Evolutionary conservation across 148 eudicot species (phyloP).

Genomic region (Chenopodium album): DNA sequence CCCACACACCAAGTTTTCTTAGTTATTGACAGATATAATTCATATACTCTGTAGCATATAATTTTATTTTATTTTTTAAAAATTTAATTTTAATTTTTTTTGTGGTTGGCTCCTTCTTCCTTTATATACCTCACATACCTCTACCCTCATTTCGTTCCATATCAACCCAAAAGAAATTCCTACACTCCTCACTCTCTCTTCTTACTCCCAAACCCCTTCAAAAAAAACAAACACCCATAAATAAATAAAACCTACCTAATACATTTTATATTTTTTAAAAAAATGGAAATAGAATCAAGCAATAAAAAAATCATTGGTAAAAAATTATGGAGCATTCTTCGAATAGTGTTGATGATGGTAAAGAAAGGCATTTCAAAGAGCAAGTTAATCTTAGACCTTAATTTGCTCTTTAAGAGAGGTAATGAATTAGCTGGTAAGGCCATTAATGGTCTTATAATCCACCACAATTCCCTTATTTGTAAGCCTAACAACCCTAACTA

Average conservation of each 20-base stretch:
- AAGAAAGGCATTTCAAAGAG: constrained; percentile 52
- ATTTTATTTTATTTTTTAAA: no score
- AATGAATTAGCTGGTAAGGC: constrained; percentile 49
- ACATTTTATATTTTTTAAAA: background rate
- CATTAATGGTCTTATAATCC: constrained; percentile 39
- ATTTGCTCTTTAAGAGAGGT: constrained; percentile 41
- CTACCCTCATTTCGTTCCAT: constrained; percentile 29
- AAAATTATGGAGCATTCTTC: constrained; percentile 28
- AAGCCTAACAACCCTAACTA: constrained; percentile 34
- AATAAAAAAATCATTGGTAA: constrained; percentile 25
- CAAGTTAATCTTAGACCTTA: constrained; percentile 50
- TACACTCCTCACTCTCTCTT: background rate
- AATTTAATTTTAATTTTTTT: background rate
- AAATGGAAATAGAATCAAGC: constrained; percentile 23
- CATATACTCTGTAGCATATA: background rate
- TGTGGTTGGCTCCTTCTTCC: constrained; percentile 14
- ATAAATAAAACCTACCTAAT: background rate
- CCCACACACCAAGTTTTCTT: background rate
- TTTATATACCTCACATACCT: constrained; percentile 23
- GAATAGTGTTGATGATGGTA: constrained; percentile 26
- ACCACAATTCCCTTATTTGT: constrained; percentile 51
- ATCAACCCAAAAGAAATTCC: constrained; percentile 12
- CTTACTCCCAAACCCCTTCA: background rate
- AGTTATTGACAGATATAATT: constrained; percentile 1
- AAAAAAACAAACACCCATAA: background rate